Conservation (phyloP, 2,329 filamentous ascomycete species). For the Didymellaceae sp. region DNA sequence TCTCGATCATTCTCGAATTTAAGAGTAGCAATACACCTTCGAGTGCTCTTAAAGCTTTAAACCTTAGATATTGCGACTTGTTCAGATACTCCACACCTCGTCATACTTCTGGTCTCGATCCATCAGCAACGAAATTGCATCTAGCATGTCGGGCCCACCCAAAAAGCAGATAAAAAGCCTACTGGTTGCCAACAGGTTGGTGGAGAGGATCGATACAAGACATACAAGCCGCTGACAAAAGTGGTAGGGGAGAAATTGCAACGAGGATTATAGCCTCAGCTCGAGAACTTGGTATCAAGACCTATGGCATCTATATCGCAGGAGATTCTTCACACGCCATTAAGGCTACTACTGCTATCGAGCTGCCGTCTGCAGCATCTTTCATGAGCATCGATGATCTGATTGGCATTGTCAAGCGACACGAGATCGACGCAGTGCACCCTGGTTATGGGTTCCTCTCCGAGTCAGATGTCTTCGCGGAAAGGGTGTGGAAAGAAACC, state of each 20-base stretch:
- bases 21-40: too few species aligned
- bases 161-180: slow-evolving; percentile 56
- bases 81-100: too few species aligned
- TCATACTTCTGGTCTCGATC: too few species aligned
- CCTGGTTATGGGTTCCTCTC: slow-evolving; percentile 70
- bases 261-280: slow-evolving; percentile 65
- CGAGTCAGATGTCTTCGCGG: slow-evolving; percentile 60
- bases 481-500: slow-evolving; percentile 57
- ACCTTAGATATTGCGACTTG: too few species aligned
- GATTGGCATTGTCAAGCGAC: slow-evolving; percentile 55
- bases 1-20: too few species aligned
- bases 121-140: too few species aligned
- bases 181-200: slow-evolving; percentile 61
- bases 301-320: slow-evolving; percentile 62
- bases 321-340: slow-evolving; percentile 63
- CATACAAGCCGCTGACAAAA: background rate
- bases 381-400: slow-evolving; percentile 62
- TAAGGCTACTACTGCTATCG: slow-evolving; percentile 59
- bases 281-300: slow-evolving; percentile 64
- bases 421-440: slow-evolving; percentile 63
- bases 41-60: too few species aligned
- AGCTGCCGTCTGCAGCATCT: slow-evolving; percentile 57
- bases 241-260: slow-evolving; percentile 66
- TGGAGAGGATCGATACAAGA: background rate
- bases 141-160: slow-evolving; percentile 32